A percentile compares a stretch with the other conserved stretches of the same genome.
These are phyloP conservation scores for Onygenales sp. DNA, from an alignment of 2,329 filamentous ascomycete genomes.

Conservation along the genomic window DNA sequence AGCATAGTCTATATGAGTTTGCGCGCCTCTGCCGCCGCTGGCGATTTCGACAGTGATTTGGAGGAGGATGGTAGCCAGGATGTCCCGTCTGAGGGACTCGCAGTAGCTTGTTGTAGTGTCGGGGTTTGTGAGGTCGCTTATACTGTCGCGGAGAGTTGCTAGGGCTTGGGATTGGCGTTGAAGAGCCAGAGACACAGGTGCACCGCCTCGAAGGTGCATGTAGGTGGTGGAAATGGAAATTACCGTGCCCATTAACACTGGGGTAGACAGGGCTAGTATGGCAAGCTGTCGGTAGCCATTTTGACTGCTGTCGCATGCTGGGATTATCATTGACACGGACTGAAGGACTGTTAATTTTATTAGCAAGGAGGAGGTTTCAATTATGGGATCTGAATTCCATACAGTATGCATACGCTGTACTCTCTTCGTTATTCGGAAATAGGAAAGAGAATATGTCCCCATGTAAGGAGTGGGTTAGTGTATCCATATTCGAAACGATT, in stretches of 20 bases:
- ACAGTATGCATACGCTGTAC: background rate
- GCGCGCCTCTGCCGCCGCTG: background rate
- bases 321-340: slow-evolving; percentile 1
- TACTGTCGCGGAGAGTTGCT: background rate
- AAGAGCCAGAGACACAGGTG: background rate
- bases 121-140: background rate
- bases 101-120: background rate
- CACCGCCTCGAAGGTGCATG: slow-evolving; percentile 1
- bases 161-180: slow-evolving; percentile 1
- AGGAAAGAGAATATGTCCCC: background rate
- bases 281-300: slow-evolving; percentile 3
- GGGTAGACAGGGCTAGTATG: background rate
- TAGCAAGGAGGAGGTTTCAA: background rate
- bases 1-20: background rate
- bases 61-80: slow-evolving; percentile 1
- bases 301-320: slow-evolving; percentile 1
- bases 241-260: slow-evolving; percentile 1
- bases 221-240: slow-evolving; percentile 1
- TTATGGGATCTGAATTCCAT: background rate
- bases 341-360: background rate
- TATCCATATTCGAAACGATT: background rate
- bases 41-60: slow-evolving; percentile 1
- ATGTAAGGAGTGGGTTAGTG: background rate
- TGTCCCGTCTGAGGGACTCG: background rate
- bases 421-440: background rate